Percentiles rank a stretch among this genome's conserved stretches.
Evolutionary conservation across 1,284 basidiomycete species (phyloP).

Genomic region (Fomitopsis pinicola): DNA sequence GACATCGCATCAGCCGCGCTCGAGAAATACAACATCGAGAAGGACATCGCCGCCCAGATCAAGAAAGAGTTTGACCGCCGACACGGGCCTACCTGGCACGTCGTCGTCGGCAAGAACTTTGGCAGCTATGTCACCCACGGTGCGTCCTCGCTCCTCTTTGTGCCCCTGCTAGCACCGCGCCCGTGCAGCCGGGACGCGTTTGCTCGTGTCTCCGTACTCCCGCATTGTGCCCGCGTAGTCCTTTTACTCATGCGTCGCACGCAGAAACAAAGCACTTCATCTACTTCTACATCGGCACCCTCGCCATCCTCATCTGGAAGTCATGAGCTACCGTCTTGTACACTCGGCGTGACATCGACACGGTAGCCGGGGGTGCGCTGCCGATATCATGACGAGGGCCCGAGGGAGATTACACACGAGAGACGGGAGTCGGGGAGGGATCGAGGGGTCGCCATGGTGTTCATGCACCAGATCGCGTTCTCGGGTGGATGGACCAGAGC

Average conservation of each 20-base stretch:
- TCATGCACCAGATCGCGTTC: background rate
- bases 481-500: background rate
- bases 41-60: conserved; percentile 96
- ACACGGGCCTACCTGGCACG: conserved; percentile 95
- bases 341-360: background rate
- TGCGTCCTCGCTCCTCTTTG: conserved; percentile 36
- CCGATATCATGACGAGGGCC: background rate
- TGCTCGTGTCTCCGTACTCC: background rate
- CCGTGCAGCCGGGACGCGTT: background rate
- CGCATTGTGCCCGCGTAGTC: conserved; percentile 2
- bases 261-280: conserved; percentile 96
- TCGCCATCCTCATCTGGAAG: conserved; percentile 94
- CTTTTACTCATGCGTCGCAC: conserved; percentile 11
- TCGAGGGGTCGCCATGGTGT: background rate
- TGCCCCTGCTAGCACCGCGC: background rate
- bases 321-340: conserved; percentile 45
- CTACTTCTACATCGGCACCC: conserved; percentile 90
- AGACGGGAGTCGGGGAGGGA: background rate
- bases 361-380: background rate
- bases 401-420: background rate
- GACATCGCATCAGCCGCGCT: conserved; percentile 84
- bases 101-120: conserved; percentile 97
- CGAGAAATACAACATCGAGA: conserved; percentile 91
- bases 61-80: conserved; percentile 96
- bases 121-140: conserved; percentile 97